phyloP scores from a whole-genome alignment of 768 basidiomycete genomes.

The Suillus lakei region DNA sequence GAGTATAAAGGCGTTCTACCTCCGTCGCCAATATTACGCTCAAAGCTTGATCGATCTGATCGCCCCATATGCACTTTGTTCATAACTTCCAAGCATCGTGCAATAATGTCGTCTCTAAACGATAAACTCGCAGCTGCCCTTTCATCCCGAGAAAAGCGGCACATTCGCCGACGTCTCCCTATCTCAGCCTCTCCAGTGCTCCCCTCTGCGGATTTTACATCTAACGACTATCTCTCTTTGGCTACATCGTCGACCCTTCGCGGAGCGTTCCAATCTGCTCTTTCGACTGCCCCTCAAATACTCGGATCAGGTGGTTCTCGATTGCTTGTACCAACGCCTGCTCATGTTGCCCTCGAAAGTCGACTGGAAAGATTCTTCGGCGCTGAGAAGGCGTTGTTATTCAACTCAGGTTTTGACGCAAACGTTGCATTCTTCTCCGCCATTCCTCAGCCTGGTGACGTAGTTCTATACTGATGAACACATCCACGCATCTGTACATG shows the following conservation, averaged over 20 bases:
- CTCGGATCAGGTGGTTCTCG: constrained; percentile 90
- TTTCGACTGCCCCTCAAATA: constrained; percentile 55
- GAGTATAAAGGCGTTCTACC: neutral
- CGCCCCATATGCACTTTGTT: neutral
- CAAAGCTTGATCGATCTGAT: neutral
- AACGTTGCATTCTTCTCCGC: constrained; percentile 87
- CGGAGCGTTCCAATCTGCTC: constrained; percentile 57
- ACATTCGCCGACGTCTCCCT: constrained; percentile 74
- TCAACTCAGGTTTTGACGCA: constrained; percentile 94
- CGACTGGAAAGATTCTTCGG: constrained; percentile 69
- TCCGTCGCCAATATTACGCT: neutral
- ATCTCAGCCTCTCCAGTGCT: constrained; percentile 38
- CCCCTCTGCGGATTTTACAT: constrained; percentile 69
- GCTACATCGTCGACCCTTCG: constrained; percentile 63
- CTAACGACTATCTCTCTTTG: constrained; percentile 93
- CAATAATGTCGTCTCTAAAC: constrained; percentile 35
- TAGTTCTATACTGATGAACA: constrained; percentile 83
- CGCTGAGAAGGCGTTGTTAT: constrained; percentile 71
- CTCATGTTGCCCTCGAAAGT: constrained; percentile 71
- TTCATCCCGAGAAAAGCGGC: constrained; percentile 63
- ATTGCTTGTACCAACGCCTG: constrained; percentile 65
- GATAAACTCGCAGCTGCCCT: constrained; percentile 57
- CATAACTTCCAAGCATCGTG: neutral
- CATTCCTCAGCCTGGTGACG: constrained; percentile 79
- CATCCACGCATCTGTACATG: constrained; percentile 91